A percentile compares a stretch with the other conserved stretches of the same genome.
Evolutionary conservation across 345 rosid species (phyloP).

Genomic region (Arabidopsis thaliana): TAIR10.1 NC_003075.7:10390001-10390500

Average conservation of each 20-base stretch:
- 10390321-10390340: background rate
- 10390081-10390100: slow-evolving; percentile 92
- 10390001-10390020: slow-evolving; percentile 63
- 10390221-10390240: slow-evolving; percentile 71
- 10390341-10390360: slow-evolving; percentile 57
- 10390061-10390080: slow-evolving; percentile 65
- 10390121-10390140: slow-evolving; percentile 71
- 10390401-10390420: slow-evolving; percentile 73
- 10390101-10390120: slow-evolving; percentile 91
- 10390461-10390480: slow-evolving; percentile 73
- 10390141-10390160: slow-evolving; percentile 59
- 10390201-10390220: slow-evolving; percentile 79
- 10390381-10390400: slow-evolving; percentile 92
- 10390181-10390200: slow-evolving; percentile 63
- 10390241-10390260: slow-evolving; percentile 50
- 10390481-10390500: slow-evolving; percentile 32
- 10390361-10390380: slow-evolving; percentile 79
- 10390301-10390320: slow-evolving; percentile 16
- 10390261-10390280: background rate
- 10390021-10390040: slow-evolving; percentile 68
- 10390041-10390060: slow-evolving; percentile 62
- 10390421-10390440: slow-evolving; percentile 58
- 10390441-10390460: slow-evolving; percentile 60
- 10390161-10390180: slow-evolving; percentile 67
- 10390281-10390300: slow-evolving; percentile 1